phyloP scores from a whole-genome alignment of 1,284 basidiomycete species.

The Acaromyces ingoldii region DNA sequence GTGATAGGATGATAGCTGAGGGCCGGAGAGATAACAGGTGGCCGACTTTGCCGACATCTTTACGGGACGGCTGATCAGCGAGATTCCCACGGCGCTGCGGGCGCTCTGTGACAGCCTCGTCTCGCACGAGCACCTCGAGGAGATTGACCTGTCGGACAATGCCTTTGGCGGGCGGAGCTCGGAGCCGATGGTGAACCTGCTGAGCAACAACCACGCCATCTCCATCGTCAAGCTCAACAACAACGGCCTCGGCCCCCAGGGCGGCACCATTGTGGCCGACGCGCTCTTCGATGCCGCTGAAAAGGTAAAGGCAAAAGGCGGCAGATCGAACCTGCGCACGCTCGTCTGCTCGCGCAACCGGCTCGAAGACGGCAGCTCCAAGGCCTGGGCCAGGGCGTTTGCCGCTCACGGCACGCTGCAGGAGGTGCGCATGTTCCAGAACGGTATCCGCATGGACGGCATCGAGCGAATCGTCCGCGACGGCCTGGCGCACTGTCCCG shows the following conservation, averaged over 20 bases:
- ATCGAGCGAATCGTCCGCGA: constrained; percentile 69
- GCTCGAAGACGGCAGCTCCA: constrained; percentile 82
- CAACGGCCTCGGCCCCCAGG: constrained; percentile 91
- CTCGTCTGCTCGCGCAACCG: constrained; percentile 92
- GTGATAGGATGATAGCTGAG: no score
- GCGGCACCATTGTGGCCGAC: constrained; percentile 77
- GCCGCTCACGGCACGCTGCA: constrained; percentile 69
- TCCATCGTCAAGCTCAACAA: constrained; percentile 87
- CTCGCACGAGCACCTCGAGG: constrained; percentile 71
- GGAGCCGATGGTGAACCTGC: constrained; percentile 84
- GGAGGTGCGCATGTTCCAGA: constrained; percentile 91
- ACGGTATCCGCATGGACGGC: constrained; percentile 92
- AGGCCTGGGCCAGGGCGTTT: constrained; percentile 80
- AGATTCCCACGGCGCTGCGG: constrained; percentile 84
- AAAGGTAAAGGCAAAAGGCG: constrained; percentile 64
- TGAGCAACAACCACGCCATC: constrained; percentile 58
- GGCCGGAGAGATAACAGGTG: no score
- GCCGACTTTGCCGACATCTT: constrained; percentile 98
- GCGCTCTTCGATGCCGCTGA: constrained; percentile 76
- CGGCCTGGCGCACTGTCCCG: constrained; percentile 68
- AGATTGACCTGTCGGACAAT: constrained; percentile 90
- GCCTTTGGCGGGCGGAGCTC: constrained; percentile 94
- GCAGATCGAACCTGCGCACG: constrained; percentile 67
- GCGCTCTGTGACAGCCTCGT: constrained; percentile 83
- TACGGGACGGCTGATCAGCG: constrained; percentile 88